These are phyloP conservation scores for Aspergillus fijiensis DNA, from an alignment of 2,329 filamentous ascomycete genomes.

Conservation along the genomic window DNA sequence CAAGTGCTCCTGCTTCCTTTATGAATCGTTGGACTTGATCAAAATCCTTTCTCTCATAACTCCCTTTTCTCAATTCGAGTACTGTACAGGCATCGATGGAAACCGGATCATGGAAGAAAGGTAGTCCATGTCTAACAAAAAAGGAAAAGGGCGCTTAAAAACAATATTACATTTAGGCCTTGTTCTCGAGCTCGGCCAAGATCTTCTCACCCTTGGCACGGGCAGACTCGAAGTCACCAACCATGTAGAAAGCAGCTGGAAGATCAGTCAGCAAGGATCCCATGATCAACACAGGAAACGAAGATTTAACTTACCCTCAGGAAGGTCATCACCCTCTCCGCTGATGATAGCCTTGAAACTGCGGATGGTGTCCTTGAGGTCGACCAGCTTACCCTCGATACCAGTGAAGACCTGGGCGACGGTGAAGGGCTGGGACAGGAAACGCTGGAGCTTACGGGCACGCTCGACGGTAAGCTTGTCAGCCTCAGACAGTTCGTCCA, in stretches of 20 bases:
- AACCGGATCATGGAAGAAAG: slow-evolving; percentile 37
- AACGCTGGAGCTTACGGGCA: slow-evolving; percentile 99
- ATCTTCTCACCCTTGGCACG: slow-evolving; percentile 99
- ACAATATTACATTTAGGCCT: slow-evolving; percentile 50
- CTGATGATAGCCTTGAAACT: slow-evolving; percentile 97
- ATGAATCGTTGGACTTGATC: slow-evolving; percentile 10
- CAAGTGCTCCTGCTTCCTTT: slow-evolving; percentile 22
- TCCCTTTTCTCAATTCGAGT: slow-evolving; percentile 40
- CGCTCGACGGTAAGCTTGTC: slow-evolving; percentile 99
- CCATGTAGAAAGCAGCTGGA: slow-evolving; percentile 84
- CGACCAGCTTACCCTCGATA: slow-evolving; percentile 96
- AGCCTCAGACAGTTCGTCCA: slow-evolving; percentile 98
- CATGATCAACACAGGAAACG: neutral
- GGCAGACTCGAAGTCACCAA: slow-evolving; percentile 90
- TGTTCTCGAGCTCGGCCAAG: slow-evolving; percentile 81
- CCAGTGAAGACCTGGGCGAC: slow-evolving; percentile 69
- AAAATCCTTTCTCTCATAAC: slow-evolving; percentile 25
- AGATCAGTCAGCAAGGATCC: slow-evolving; percentile 25
- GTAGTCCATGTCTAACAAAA: slow-evolving; percentile 32
- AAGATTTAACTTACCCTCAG: slow-evolving; percentile 67
- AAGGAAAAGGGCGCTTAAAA: slow-evolving; percentile 39
- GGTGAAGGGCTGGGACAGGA: slow-evolving; percentile 99
- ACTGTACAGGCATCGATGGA: slow-evolving; percentile 42
- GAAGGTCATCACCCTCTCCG: slow-evolving; percentile 93
- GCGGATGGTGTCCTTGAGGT: slow-evolving; percentile 96